Evolutionary conservation across 2,329 filamentous ascomycete species (phyloP).

Genomic region (Lizonia empirigonia): DNA sequence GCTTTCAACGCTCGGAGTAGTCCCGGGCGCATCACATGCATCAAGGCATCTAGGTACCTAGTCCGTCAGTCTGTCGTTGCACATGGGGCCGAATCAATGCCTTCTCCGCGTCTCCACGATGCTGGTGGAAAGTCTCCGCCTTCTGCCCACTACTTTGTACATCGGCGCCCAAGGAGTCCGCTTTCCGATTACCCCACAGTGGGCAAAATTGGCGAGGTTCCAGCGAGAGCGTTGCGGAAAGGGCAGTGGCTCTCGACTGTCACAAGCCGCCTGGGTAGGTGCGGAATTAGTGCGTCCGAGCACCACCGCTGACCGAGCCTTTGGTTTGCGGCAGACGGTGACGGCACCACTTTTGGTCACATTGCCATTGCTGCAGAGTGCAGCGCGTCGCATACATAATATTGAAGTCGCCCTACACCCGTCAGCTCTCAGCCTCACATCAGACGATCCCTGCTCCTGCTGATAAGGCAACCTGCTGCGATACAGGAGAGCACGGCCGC

Average conservation of each 20-base stretch:
- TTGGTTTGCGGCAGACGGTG: constrained; percentile 21
- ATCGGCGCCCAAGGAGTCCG: background rate
- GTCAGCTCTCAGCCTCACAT: constrained; percentile 8
- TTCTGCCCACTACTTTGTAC: background rate
- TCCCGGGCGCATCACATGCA: background rate
- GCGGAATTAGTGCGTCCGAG: constrained; percentile 25
- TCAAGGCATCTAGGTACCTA: background rate
- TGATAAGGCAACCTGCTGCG: constrained; percentile 15
- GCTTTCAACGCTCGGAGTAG: background rate
- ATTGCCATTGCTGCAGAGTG: background rate
- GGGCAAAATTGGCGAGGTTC: constrained; percentile 5
- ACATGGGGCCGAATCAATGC: background rate
- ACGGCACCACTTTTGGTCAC: constrained; percentile 35
- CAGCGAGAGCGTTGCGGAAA: constrained; percentile 1
- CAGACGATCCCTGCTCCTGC: constrained; percentile 14
- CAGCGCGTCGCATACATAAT: constrained; percentile 2
- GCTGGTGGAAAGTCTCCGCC: background rate
- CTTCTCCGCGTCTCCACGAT: background rate
- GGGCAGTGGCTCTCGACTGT: background rate
- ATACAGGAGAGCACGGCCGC: constrained; percentile 20
- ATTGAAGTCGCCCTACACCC: background rate
- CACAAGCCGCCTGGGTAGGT: background rate
- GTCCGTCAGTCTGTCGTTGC: background rate
- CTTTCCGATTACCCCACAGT: constrained; percentile 2
- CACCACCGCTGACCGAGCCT: constrained; percentile 1